phyloP scores from a whole-genome alignment of 768 basidiomycete genomes.

The Pisolithus tinctorius region DNA sequence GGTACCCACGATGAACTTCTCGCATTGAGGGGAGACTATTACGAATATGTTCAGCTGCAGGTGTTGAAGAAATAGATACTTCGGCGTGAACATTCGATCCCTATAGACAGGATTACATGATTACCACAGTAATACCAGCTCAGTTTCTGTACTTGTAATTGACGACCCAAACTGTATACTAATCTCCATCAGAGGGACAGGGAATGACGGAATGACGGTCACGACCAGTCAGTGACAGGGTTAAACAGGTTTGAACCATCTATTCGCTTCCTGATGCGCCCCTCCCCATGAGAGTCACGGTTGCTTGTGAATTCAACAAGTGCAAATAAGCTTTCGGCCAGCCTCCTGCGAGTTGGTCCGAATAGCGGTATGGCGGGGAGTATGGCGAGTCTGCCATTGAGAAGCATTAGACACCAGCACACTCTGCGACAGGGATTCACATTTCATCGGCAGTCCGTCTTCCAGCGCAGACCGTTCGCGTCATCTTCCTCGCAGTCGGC shows the following conservation, averaged over 20 bases:
- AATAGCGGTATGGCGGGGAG: not conserved
- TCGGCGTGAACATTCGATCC: no score
- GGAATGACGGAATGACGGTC: no score
- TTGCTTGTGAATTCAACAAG: conserved; percentile 6
- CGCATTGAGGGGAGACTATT: conserved; percentile 60
- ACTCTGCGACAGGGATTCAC: conserved; percentile 10
- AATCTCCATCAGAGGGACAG: no score
- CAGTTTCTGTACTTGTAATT: no score
- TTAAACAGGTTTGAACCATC: no score
- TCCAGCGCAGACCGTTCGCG: conserved; percentile 8
- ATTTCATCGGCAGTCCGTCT: not conserved
- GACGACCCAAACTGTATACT: no score
- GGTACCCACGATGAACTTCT: conserved; percentile 86
- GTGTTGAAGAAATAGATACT: conserved; percentile 43
- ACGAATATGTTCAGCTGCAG: conserved; percentile 85
- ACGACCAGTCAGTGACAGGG: no score
- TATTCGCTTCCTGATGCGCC: no score
- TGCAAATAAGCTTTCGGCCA: conserved; percentile 4
- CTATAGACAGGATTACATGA: not conserved
- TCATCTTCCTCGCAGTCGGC: conserved; percentile 6
- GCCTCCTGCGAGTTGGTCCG: not conserved
- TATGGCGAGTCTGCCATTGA: conserved; percentile 17
- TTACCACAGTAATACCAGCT: not conserved
- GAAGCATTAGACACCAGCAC: conserved; percentile 12
- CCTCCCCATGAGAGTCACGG: not conserved